Percentiles rank a stretch among this genome's conserved stretches.
Evolutionary conservation across 345 rosid species (phyloP).

Genomic region (Populus deltoides): DNA sequence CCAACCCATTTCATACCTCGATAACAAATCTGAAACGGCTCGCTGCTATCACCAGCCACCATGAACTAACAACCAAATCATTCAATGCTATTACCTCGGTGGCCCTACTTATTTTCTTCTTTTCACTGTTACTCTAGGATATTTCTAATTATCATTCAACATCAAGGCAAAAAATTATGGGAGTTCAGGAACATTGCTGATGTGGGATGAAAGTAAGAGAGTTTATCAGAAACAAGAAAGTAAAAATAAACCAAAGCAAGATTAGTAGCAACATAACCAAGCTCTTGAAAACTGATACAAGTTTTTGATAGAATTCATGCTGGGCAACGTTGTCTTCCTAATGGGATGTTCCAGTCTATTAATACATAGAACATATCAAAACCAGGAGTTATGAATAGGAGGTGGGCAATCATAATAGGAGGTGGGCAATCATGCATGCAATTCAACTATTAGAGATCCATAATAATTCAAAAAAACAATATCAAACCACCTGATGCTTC

Average conservation of each 20-base stretch:
- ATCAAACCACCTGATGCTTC: constrained; percentile 34
- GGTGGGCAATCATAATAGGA: constrained; percentile 16
- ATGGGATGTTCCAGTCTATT: constrained; percentile 22
- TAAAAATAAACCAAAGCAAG: not conserved
- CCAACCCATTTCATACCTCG: no score
- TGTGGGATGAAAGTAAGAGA: not conserved
- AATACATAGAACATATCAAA: constrained; percentile 37
- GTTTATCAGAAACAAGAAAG: constrained; percentile 9
- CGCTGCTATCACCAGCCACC: no score
- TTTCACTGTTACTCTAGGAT: not conserved
- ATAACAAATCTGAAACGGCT: no score
- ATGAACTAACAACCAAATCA: not conserved
- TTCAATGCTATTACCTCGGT: not conserved
- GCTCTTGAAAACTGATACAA: constrained; percentile 2
- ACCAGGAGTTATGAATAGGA: constrained; percentile 17
- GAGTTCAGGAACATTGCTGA: not conserved
- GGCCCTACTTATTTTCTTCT: not conserved
- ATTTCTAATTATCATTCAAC: not conserved
- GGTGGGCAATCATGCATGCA: constrained; percentile 14
- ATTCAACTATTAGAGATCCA: constrained; percentile 31
- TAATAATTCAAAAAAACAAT: constrained; percentile 29
- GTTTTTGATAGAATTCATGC: constrained; percentile 3
- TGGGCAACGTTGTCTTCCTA: constrained; percentile 19
- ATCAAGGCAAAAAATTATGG: no score
- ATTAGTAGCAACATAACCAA: not conserved